Evolutionary conservation across 306 rosid species (phyloP).

Genomic region (Prunus davidiana): DNA sequence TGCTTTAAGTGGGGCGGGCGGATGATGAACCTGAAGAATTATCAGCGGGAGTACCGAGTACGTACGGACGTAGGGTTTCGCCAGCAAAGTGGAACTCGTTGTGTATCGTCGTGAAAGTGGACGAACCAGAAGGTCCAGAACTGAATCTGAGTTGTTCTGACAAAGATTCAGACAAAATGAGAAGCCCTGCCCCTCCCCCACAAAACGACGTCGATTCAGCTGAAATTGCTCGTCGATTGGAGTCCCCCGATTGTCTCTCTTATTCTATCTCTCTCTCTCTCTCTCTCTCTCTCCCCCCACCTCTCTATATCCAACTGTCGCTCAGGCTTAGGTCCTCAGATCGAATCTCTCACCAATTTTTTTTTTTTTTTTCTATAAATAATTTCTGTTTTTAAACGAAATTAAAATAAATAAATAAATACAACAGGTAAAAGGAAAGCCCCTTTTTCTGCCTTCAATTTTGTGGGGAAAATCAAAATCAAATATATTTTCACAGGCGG

Average conservation of each 20-base stretch:
- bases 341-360: constrained; percentile 52
- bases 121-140: constrained; percentile 17
- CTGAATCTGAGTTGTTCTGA: constrained; percentile 47
- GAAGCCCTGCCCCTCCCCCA: not conserved
- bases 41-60: not conserved
- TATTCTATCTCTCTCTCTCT: constrained; percentile 19
- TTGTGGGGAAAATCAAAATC: not conserved
- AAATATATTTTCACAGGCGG: not conserved
- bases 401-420: not conserved
- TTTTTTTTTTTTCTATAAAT: not conserved
- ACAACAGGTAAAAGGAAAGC: not conserved
- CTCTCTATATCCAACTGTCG: constrained; percentile 32
- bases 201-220: constrained; percentile 40
- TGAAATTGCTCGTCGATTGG: constrained; percentile 21
- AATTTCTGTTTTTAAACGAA: not conserved
- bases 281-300: not conserved
- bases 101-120: constrained; percentile 20
- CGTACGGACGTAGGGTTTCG: constrained; percentile 52
- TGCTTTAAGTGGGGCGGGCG: not conserved
- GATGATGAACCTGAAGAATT: not conserved
- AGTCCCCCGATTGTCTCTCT: constrained; percentile 8
- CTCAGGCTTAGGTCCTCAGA: constrained; percentile 39
- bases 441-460: not conserved
- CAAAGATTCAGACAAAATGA: not conserved
- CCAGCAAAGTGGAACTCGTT: not conserved